phyloP scores from a whole-genome alignment of 805 yeast species.

The Metschnikowia koreensis region DNA sequence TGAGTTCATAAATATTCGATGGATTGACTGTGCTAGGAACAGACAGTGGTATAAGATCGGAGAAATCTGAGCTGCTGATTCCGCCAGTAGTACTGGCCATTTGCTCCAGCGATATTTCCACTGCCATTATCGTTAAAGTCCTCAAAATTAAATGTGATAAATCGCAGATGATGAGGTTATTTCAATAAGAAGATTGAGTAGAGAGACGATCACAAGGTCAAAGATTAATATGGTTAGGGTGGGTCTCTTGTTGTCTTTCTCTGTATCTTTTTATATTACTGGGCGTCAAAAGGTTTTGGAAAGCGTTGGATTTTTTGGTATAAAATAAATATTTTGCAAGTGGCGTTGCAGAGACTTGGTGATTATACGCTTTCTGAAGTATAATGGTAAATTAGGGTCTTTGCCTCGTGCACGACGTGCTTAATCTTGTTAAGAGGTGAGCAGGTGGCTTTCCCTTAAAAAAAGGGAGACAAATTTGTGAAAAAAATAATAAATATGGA shows the following conservation, averaged over 20 bases:
- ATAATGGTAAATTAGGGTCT: neutral
- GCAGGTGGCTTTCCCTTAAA: neutral
- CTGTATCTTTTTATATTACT: neutral
- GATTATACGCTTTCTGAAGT: neutral
- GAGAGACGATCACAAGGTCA: neutral
- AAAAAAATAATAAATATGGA: too few relatives aligned
- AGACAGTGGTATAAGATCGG: constrained; percentile 5
- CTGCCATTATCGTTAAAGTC: constrained; percentile 11
- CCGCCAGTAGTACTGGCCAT: constrained; percentile 7
- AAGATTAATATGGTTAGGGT: neutral
- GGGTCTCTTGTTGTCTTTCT: neutral
- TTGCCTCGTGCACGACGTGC: constrained; percentile 5
- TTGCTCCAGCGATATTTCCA: constrained; percentile 17
- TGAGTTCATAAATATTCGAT: constrained; percentile 36
- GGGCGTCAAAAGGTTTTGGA: too few relatives aligned
- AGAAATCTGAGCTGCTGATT: constrained; percentile 2
- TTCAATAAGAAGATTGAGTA: neutral
- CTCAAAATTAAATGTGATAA: neutral
- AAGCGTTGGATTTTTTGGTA: too few relatives aligned
- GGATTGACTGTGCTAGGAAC: constrained; percentile 8
- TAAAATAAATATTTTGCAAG: neutral
- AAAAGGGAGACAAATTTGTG: too few relatives aligned
- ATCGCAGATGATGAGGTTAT: neutral
- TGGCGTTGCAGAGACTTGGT: neutral
- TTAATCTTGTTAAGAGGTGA: neutral